Evolutionary conservation across 345 rosid species (phyloP), one percentile per base, ranked within the genome.

Genomic region (Acer negundo): DNA sequence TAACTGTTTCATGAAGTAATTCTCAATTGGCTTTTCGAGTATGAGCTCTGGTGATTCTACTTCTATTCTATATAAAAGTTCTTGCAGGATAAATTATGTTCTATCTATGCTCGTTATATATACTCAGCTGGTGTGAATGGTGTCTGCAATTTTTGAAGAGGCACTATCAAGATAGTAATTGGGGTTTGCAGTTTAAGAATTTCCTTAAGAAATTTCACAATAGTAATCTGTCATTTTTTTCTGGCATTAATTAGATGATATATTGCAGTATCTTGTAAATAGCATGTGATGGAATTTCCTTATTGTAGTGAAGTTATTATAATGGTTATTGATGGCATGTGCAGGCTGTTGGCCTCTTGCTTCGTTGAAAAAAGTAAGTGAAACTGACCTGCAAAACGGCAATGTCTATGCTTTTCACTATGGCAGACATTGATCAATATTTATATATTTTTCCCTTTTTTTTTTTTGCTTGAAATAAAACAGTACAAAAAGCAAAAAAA

Each of bases 71-170:
- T 68, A 12, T 23, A 40, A 59, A 62, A 63, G 62, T 69, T 42
- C 75, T 69, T 62, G 73, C 78, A 8, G 5, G 67, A 65, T 49
- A 68, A 70, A 8, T 74, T 81, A 44, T 31, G 66, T 22, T 78
- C 70, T 84, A 62, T 51, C 74, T 42, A 7, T 77, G 31, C 62
- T 40, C 61, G 4, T 80, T 71, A 62, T 53, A 63, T 78, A 28
- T 80, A 58, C 19, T 47, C 59, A 80, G 70, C 70, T 74, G 72
- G 69, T 46, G 77, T 82, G 84, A 76, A 80, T 80, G 79, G 61
- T 80, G 80, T 74, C 70, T 77, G 84, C 87, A 84, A 85, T 69
- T 82, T 51, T 75, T 42, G 72, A 68, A 82, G 86, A 72, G 59
- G 67, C 80, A 31, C 78, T 76, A 53, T 70, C 81, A 64, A 63